Evolutionary conservation across 2,329 filamentous ascomycete species (phyloP).

Genomic region (Fusarium goolgardi): DNA sequence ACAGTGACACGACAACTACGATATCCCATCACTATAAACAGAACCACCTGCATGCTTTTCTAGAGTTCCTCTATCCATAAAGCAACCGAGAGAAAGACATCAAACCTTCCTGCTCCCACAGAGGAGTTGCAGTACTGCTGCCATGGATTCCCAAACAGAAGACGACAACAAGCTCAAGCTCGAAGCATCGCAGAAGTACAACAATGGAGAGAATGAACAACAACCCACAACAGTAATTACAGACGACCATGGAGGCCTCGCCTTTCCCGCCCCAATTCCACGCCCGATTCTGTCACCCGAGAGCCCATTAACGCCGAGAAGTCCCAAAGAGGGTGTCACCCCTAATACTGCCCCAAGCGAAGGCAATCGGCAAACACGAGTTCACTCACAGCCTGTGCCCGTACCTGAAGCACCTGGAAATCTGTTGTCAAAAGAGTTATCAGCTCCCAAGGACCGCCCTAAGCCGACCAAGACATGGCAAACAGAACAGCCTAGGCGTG

Average conservation of each 20-base stretch:
- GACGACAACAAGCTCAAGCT: conserved; percentile 24
- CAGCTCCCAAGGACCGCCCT: conserved; percentile 18
- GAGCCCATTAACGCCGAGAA: conserved; percentile 27
- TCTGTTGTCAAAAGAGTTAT: conserved; percentile 10
- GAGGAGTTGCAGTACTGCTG: conserved; percentile 1
- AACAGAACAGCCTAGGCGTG: conserved; percentile 34
- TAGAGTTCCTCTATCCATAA: background rate
- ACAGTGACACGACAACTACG: conserved; percentile 18
- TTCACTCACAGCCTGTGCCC: conserved; percentile 13
- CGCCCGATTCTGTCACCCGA: conserved; percentile 28
- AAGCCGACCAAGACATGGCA: conserved; percentile 40
- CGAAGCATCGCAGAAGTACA: conserved; percentile 24
- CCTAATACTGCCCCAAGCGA: background rate
- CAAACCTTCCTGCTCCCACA: background rate
- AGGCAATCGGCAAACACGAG: conserved; percentile 1
- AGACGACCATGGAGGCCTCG: conserved; percentile 25
- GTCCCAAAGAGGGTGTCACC: conserved; percentile 3
- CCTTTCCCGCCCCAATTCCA: conserved; percentile 29
- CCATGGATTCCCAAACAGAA: conserved; percentile 24
- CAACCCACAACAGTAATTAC: conserved; percentile 26
- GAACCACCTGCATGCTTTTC: background rate
- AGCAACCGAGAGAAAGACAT: background rate
- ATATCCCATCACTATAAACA: background rate
- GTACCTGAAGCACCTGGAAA: background rate
- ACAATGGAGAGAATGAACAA: conserved; percentile 3